Evolutionary conservation across 2,329 filamentous ascomycete genomes (phyloP), one percentile per base, ranked within the genome.

Genomic region (Talaromyces sp.): DNA sequence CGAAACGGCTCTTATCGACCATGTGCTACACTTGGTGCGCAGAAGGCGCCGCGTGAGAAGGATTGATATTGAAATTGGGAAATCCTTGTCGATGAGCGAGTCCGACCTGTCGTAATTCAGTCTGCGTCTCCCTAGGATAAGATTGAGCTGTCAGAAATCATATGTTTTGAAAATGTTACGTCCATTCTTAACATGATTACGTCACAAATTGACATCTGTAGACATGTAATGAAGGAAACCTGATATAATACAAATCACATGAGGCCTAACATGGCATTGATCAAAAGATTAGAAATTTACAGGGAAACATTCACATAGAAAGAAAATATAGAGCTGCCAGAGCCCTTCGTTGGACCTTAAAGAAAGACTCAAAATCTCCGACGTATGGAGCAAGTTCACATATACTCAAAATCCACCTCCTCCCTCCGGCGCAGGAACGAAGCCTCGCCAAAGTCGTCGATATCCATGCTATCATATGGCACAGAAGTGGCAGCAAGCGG

Each of bases 381-480:
- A 7, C 22, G 5, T 8, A 2, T 56, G 2, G 10, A 24, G 7
- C 19, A 2, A 35, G 35, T 54, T 31, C 56, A 61, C 19, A 58
- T n/a, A 57, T 73, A 73, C 52, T 77, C 69, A 66, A 68, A 65
- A 73, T 74, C 70, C 61, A 79, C 70, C 65, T 82, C 80, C 52
- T 81, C 79, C 45, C 74, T 74, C 62, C 75, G 72, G 49, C 77
- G 73, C 61, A 83, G 70, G 66, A 83, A 83, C 3, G 73, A 63
- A 5, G 81, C 78, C 57, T 83, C 80, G 52, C 78, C 80, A 69
- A 83, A 82, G 69, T 81, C 80, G 63, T 76, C 74, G 10, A 76
- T 62, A 52, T 78, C 75, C 76, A 74, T 75, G 67, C 52, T 70
- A 66, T 67, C 73, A 67, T 47, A 73, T n/a, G 41, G 70, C 49